phyloP scores from a whole-genome alignment of 257 asterid species.

The Jacaranda mimosifolia region DNA sequence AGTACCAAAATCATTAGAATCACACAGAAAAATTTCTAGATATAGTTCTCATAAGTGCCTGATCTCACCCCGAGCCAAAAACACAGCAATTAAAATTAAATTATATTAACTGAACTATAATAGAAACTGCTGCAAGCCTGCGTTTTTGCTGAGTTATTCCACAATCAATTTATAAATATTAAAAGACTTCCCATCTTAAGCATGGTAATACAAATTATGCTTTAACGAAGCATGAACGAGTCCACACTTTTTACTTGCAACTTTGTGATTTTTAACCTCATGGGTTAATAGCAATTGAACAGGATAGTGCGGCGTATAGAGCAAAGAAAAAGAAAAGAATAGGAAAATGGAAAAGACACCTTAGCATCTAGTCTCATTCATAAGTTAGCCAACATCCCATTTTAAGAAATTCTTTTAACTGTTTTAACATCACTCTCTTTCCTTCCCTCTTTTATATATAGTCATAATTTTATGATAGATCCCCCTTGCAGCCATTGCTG shows the following conservation, averaged over 20 bases:
- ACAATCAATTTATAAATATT: background rate
- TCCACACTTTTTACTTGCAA: background rate
- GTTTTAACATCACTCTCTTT: background rate
- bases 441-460: background rate
- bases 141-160: background rate
- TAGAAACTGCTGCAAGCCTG: background rate
- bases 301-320: background rate
- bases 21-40: background rate
- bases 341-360: background rate
- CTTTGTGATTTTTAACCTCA: slow-evolving; percentile 6
- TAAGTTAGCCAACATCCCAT: slow-evolving; percentile 13
- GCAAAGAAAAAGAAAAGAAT: background rate
- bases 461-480: background rate
- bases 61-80: slow-evolving; percentile 2
- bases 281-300: background rate
- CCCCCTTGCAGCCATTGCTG: background rate
- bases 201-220: background rate
- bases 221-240: background rate
- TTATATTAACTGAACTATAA: background rate
- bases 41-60: slow-evolving; percentile 6
- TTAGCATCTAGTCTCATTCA: slow-evolving; percentile 5
- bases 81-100: background rate
- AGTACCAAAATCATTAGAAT: slow-evolving; percentile 3
- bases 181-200: background rate
- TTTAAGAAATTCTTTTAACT: background rate